Base-by-base conservation (phyloP, 2,329 filamentous ascomycete species). In the Cladosporium sp. region DNA sequence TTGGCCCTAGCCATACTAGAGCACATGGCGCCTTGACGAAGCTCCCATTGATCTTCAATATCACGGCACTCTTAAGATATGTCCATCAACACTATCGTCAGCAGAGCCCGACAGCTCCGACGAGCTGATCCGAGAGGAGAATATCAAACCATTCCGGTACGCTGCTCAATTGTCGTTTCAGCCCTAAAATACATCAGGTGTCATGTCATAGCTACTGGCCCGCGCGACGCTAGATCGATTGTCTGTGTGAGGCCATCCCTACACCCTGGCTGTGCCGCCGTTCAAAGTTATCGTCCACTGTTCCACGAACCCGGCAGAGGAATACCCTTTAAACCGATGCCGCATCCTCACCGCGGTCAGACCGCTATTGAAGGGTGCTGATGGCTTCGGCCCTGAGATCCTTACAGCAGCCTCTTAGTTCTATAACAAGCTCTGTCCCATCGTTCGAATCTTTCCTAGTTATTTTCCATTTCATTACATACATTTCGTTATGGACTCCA, bases 281-380 rank as follows among this genome's bases (percentile, higher is more conserved):
- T 49, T 43, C 11, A 40, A 43, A 38, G 12, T 22, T n/a, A 30
- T n/a, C 17, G 9, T 34, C 42, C 54, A 49, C 20, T 45, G 54
- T 56, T 56, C 42, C 54, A 56, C 42, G n/a, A 56, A 49, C 54
- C 54, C 54, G 54, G 54, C 42, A 38, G 17, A 49, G 54, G 42
- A 56, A 47, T 56, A 34, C 42, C 42, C 22, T 49, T 42, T 22
- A 47, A 25, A 39, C 30, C 42, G 52, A 22, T 15, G 39, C 52
- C 34, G 42, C 42, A 22, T 42, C 52, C 54, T 56, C 38, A 34
- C 54, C 54, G 54, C 28, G 54, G 54, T 56, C 54, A 49, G 54
- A 49, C 54, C 54, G 54, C 54, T 49, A 56, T 56, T 49, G 42
- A 45, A 56, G 42, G 54, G 54, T 49, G 34, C 54, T 15, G 30